Percentiles rank a stretch among this genome's conserved stretches.
Evolutionary conservation across 768 basidiomycete genomes (phyloP).

Genomic region (Lyophyllum shimeji): DNA sequence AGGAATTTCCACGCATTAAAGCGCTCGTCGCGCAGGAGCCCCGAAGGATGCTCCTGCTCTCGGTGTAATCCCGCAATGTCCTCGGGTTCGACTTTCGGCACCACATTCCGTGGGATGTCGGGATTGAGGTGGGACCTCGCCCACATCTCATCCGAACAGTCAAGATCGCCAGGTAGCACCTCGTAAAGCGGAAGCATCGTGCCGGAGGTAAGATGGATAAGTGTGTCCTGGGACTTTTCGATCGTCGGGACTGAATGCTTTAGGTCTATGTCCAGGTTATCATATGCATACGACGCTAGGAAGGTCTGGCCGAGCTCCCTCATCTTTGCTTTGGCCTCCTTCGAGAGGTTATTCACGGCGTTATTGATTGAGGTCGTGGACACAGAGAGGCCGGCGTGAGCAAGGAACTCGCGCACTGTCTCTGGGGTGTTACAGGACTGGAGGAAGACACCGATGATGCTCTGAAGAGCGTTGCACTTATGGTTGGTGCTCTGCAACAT

Average conservation of each 20-base stretch:
- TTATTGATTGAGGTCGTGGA: constrained; percentile 23
- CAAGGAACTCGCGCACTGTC: constrained; percentile 26
- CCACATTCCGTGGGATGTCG: not conserved
- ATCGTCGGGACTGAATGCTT: constrained; percentile 20
- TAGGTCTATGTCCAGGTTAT: constrained; percentile 41
- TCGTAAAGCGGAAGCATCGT: constrained; percentile 27
- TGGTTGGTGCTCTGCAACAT: constrained; percentile 26
- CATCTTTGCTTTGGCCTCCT: constrained; percentile 17
- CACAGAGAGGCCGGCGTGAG: constrained; percentile 28
- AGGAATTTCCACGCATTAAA: constrained; percentile 30
- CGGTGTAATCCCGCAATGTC: not conserved
- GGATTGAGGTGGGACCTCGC: constrained; percentile 23
- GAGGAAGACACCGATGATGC: constrained; percentile 27
- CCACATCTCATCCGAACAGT: constrained; percentile 34
- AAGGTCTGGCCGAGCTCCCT: constrained; percentile 22
- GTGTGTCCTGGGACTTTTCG: constrained; percentile 22
- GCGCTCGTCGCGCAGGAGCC: constrained; percentile 20
- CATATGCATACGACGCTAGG: constrained; percentile 31
- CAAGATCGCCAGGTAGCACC: constrained; percentile 24
- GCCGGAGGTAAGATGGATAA: constrained; percentile 34
- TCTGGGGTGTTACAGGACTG: constrained; percentile 25
- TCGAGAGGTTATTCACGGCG: constrained; percentile 23
- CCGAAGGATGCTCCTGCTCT: constrained; percentile 7
- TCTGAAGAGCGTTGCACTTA: constrained; percentile 23
- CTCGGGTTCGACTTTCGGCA: not conserved